Evolutionary conservation across 2,329 filamentous ascomycete species (phyloP), one percentile per base, ranked within the genome.

Genomic region (Arthroderma sp.): DNA sequence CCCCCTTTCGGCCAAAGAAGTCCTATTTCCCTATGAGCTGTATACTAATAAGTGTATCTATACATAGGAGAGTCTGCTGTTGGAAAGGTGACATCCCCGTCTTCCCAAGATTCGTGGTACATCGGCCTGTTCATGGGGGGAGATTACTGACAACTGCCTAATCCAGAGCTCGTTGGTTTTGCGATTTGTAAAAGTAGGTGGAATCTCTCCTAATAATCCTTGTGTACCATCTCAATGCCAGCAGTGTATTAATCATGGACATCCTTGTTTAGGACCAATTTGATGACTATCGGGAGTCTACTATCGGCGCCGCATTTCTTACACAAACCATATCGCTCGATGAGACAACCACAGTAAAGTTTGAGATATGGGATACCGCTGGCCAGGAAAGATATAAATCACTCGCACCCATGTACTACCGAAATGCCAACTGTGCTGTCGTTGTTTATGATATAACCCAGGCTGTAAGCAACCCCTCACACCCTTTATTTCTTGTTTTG

Each of bases 381-480:
- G 93, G 93, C 62, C 93, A 98, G 77, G 93, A 98, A 76, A 84
- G 94, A 70, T 98, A 97, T 82, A 97, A 97, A 80, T 97, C 93
- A 11, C 80, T 98, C 64, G 93, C 93, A 35, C 93, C 93, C 67
- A 98, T 98, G 93, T 98, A 98, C 80, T 98, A 98, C 78, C 81
- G 94, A 67, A 98, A 98, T 73, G 94, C 94, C 66, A 97, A 98
- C 82, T 97, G 93, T 76, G 93, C 94, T 59, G 91, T 98, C 33
- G 91, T 98, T 53, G 93, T 98, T 64, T 98, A 98, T 75, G 93
- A 98, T 76, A 97, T 98, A 70, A 98, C 93, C 69, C 93, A 98
- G 82, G 89, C 93, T 65, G 93, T 98, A 85, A 62, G 87, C 75
- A 37, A 17, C 56, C 33, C 51, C 33, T 28, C 43, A 38, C 15